Base-by-base conservation (phyloP, 2,329 filamentous ascomycete species). In the Pleochaeta shiraiana region DNA sequence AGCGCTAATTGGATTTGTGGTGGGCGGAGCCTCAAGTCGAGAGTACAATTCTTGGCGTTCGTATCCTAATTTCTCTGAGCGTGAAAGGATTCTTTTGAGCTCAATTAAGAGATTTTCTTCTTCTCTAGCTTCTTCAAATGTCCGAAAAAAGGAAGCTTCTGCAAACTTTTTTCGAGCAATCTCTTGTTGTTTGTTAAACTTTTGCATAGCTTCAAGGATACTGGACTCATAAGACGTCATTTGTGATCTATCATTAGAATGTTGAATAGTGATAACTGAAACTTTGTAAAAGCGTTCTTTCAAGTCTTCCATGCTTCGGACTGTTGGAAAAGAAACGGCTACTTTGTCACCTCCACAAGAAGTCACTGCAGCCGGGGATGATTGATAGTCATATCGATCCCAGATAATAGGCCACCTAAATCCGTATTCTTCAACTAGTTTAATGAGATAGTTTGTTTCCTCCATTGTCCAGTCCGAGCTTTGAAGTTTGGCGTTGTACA, bases 201-300 rank as follows among this genome's bases (percentile, higher is more conserved):
- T 89, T 62, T 83, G 81, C 81, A 97, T 91, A 66, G 84, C 85
- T 72, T 95, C 88, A 75, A 95, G 90, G 6, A 88, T 77, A 47
- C 82, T 82, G 73, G 89, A 95, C 73, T 98, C 91, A 1, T 86
- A 79, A 47, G 86, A 83, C 28, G 88, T 90, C 93, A 98, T 97
- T 73, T 84, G 88, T 66, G 88, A 86, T 0, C 87, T 83, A 0
- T 89, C 88, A 65, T 88, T 91, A 70, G 89, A 82, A 6, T 89
- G 77, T 1, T 86, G 84, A 79, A 95, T 88, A 78, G 93, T 86
- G 70, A 84, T 87, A 9, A 88, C 86, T 1, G 87, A 88, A 39
- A 97, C 83, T 64, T 85, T 83, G 75, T 97, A 98, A 76, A 95
- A 97, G 64, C 93, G 83, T 19, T 85, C 81, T 74, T 98, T 98